A percentile compares a stretch with the other conserved stretches of the same genome.
These are phyloP conservation scores for Bryum argenteum DNA, from an alignment of 225 moss, liverwort and hornwort species.

Conservation along the genomic window DNA sequence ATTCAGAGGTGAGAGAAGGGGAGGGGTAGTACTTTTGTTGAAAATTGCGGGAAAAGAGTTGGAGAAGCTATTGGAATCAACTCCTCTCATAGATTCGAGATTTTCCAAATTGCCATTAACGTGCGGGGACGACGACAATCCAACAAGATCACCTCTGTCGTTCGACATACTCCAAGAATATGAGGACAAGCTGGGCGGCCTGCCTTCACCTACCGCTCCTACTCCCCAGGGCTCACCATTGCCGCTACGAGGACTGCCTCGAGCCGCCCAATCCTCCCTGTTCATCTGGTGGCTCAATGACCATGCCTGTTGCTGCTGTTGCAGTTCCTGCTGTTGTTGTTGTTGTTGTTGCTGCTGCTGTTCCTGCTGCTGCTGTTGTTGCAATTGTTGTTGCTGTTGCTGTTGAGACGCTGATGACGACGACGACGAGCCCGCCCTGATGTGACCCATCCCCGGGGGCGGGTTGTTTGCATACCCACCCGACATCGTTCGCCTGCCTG, in stretches of 20 bases:
- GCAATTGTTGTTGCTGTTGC: conserved; percentile 6
- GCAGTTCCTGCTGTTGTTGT: not conserved
- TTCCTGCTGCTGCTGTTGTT: not conserved
- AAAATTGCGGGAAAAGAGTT: conserved; percentile 86
- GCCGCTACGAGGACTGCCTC: conserved; percentile 55
- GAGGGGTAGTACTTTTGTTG: conserved; percentile 62
- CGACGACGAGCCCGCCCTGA: conserved; percentile 31
- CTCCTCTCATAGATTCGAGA: conserved; percentile 67
- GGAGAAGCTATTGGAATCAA: conserved; percentile 73
- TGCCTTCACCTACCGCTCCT: conserved; percentile 57
- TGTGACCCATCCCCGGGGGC: conserved; percentile 59
- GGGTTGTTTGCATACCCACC: conserved; percentile 66
- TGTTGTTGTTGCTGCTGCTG: not conserved
- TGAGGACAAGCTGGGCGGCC: conserved; percentile 58
- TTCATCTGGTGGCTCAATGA: conserved; percentile 47
- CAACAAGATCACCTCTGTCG: conserved; percentile 57
- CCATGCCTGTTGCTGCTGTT: conserved; percentile 30
- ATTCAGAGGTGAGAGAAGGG: not conserved
- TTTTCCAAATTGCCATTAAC: conserved; percentile 67
- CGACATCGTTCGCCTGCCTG: conserved; percentile 61
- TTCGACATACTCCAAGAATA: conserved; percentile 79
- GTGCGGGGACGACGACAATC: conserved; percentile 67
- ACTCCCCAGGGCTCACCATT: conserved; percentile 47
- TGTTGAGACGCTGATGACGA: conserved; percentile 30
- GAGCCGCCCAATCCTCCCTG: conserved; percentile 50